Evolutionary conservation across 2,329 filamentous ascomycete species (phyloP), one percentile per base, ranked within the genome.

Genomic region (Diplocarpon rosae): DNA sequence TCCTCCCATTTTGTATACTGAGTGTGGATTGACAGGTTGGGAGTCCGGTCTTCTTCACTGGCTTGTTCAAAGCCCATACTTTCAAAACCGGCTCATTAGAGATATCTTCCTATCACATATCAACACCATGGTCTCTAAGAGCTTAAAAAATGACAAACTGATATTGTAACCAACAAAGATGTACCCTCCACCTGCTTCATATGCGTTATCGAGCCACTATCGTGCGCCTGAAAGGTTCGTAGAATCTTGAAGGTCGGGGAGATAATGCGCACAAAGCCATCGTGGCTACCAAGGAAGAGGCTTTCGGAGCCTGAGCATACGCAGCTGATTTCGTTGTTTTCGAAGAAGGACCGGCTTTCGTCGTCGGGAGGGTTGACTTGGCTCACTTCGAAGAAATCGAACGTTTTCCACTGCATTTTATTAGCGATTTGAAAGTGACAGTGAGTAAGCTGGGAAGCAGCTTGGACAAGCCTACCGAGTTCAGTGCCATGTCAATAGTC

Each of bases 311-410:
- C 90, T 27, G 89, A 84, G 62, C 85, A 87, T 38, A 95, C 74
- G 59, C 80, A 87, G 41, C 85, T 84, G 47, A 94, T 80, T 56
- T 88, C 86, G 62, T 76, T 78, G 75, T 85, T 83, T 65, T 89
- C 83, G 69, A 93, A 83, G 61, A 88, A 74, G 60, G 79, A 75
- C 56, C 80, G 78, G 62, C 79, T 83, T 62, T 93, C 86, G 59
- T 83, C 82, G 63, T 93, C 83, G 56, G 76, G 75, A 58, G 76
- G 76, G 61, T 83, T 79, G 65, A 95, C 80, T 63, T 85, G 82
- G 63, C 80, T 80, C 65, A 94, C 87, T 68, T 95, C 87, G 76
- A 98, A 96, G 80, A 98, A 98, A 74, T 94, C 89, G 71, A 98
- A 98, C 57, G 84, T 82, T 84, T 95, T 95, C 90, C 92, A 96